A percentile compares a stretch with the other conserved stretches of the same genome.
These are phyloP conservation scores for Kodamaea suecica DNA, from an alignment of 1,139 yeast species.

Conservation along the genomic window DNA sequence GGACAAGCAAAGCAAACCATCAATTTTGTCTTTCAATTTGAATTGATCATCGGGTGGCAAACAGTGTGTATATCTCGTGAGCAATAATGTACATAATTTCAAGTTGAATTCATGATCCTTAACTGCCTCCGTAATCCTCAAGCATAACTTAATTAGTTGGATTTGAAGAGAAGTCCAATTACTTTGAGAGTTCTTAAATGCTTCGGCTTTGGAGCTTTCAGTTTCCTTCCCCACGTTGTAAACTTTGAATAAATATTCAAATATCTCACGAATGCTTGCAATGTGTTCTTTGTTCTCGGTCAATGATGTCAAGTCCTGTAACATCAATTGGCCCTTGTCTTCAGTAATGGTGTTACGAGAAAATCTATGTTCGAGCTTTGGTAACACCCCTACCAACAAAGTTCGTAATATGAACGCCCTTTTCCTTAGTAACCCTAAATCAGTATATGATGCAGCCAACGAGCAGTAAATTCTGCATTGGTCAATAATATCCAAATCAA, in stretches of 20 bases:
- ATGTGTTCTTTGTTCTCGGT: conserved; percentile 6
- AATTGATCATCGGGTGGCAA: conserved; percentile 38
- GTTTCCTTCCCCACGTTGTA: conserved; percentile 40
- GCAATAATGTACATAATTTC: conserved; percentile 47
- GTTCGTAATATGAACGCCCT: conserved; percentile 67
- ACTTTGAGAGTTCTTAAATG: conserved; percentile 22
- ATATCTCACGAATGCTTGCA: conserved; percentile 24
- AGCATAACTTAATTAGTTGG: conserved; percentile 53
- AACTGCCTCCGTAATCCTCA: conserved; percentile 51
- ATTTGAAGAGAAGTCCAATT: conserved; percentile 60
- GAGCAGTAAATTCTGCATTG: conserved; percentile 64
- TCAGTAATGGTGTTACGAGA: too few relatives aligned
- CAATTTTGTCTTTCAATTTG: conserved; percentile 27
- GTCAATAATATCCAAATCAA: conserved; percentile 46
- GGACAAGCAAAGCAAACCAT: conserved; percentile 20
- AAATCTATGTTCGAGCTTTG: conserved; percentile 38
- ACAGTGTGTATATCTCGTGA: conserved; percentile 55
- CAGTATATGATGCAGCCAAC: conserved; percentile 62
- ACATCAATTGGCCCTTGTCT: neutral
- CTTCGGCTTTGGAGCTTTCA: conserved; percentile 24
- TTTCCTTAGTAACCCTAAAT: conserved; percentile 62
- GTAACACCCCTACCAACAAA: conserved; percentile 50
- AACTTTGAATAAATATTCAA: conserved; percentile 37
- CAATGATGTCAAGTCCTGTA: neutral
- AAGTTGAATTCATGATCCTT: conserved; percentile 47